Evolutionary conservation across 257 asterid species (phyloP).

Genomic region (Solanum pinnatisectum): DNA sequence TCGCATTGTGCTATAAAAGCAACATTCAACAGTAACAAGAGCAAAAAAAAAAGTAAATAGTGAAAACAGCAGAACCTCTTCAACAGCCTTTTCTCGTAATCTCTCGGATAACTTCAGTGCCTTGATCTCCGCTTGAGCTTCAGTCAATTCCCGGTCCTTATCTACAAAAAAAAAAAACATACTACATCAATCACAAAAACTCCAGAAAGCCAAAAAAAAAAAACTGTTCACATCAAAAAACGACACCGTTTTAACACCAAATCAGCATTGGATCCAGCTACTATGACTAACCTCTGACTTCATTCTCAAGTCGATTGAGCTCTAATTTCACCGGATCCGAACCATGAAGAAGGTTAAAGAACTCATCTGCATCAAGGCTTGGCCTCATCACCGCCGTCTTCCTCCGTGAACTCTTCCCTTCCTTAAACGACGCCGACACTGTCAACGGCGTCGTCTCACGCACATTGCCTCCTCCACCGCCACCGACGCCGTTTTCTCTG

Average conservation of each 20-base stretch:
- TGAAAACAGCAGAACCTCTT: conserved; percentile 55
- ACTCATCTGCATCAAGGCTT: conserved; percentile 92
- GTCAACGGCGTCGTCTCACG: conserved; percentile 39
- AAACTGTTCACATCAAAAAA: not conserved
- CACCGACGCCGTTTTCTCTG: conserved; percentile 28
- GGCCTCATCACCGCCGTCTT: conserved; percentile 78
- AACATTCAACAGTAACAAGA: not conserved
- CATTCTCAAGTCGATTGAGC: conserved; percentile 98
- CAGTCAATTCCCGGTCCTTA: conserved; percentile 80
- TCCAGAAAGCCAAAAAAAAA: not conserved
- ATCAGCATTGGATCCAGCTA: conserved; percentile 67
- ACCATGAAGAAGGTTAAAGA: conserved; percentile 84
- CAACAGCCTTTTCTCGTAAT: conserved; percentile 84
- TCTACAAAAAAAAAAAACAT: conserved; percentile 23
- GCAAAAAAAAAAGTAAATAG: not conserved
- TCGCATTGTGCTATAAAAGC: not conserved
- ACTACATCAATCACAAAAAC: not conserved
- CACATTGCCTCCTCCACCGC: conserved; percentile 43
- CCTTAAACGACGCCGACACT: conserved; percentile 79
- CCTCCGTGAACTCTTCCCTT: conserved; percentile 50
- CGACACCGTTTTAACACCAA: conserved; percentile 6
- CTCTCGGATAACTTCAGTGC: conserved; percentile 73
- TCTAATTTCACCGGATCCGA: conserved; percentile 99
- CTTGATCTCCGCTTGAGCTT: conserved; percentile 84
- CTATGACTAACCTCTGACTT: conserved; percentile 80